Evolutionary conservation across 805 yeast genomes (phyloP).

Genomic region (Wickerhamiella allomyrinae): DNA sequence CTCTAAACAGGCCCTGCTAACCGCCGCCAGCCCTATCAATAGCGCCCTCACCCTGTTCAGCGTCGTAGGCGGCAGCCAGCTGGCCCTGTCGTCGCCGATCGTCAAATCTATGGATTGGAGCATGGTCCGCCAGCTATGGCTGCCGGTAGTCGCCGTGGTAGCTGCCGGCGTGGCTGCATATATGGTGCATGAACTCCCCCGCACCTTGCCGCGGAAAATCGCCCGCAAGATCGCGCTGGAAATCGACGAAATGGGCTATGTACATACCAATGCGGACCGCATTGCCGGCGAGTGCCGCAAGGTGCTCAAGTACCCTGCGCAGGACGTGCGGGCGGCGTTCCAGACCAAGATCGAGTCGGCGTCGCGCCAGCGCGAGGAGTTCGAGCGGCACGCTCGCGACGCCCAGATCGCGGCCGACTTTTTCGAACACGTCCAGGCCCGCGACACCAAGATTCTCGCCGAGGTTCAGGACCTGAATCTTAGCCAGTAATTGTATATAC

Average conservation of each 20-base stretch:
- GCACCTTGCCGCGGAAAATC: conserved; percentile 74
- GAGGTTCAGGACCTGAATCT: conserved; percentile 3
- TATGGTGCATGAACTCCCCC: conserved; percentile 66
- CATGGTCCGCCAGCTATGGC: neutral
- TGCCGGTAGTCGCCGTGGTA: conserved; percentile 16
- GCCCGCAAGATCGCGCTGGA: conserved; percentile 55
- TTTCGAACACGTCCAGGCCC: conserved; percentile 36
- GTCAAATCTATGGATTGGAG: conserved; percentile 3
- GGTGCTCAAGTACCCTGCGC: conserved; percentile 67
- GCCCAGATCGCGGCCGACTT: conserved; percentile 43
- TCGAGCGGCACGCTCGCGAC: conserved; percentile 36
- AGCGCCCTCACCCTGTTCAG: conserved; percentile 15
- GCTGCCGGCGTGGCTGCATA: conserved; percentile 42
- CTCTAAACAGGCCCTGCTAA: conserved; percentile 10
- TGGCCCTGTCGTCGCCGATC: conserved; percentile 8
- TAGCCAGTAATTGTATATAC: neutral
- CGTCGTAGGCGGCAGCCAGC: conserved; percentile 11
- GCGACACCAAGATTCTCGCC: conserved; percentile 20
- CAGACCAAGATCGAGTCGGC: conserved; percentile 53
- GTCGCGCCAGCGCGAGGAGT: conserved; percentile 40
- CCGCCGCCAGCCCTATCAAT: conserved; percentile 9
- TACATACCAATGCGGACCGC: conserved; percentile 62
- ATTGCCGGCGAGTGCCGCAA: conserved; percentile 69
- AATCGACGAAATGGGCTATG: conserved; percentile 56
- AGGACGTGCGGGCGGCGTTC: conserved; percentile 62